phyloP scores from a whole-genome alignment of 495 filamentous ascomycete species.

The Pyronema domesticum region DNA sequence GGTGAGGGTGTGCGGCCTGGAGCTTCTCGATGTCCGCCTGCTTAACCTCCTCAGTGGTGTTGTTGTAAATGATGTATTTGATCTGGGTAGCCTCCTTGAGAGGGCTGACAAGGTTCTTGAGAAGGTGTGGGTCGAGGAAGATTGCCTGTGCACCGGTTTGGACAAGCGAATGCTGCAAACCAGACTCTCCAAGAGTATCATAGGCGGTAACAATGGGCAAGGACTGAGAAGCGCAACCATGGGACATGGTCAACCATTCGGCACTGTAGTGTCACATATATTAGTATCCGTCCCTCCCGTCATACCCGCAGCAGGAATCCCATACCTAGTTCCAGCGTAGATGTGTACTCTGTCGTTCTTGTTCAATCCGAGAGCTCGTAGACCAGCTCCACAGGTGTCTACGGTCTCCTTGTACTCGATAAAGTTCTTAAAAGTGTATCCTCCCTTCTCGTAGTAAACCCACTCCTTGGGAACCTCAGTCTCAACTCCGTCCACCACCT shows the following conservation, averaged over 20 bases:
- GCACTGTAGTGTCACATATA: conserved; percentile 30
- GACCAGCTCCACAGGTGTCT: conserved; percentile 54
- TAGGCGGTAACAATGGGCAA: conserved; percentile 93
- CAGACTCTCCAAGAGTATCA: conserved; percentile 89
- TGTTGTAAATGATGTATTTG: conserved; percentile 78
- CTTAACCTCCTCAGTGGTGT: conserved; percentile 43
- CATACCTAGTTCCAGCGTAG: conserved; percentile 67
- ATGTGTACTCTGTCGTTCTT: conserved; percentile 65
- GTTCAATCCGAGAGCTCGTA: conserved; percentile 61
- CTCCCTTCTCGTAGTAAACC: conserved; percentile 86
- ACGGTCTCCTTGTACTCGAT: conserved; percentile 67
- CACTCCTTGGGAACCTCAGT: conserved; percentile 85
- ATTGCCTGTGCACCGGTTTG: conserved; percentile 75
- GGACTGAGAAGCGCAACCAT: conserved; percentile 68
- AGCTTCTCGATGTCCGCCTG: conserved; percentile 64
- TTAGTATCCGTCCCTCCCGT: neutral
- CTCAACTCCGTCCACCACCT: conserved; percentile 79
- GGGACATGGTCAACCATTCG: conserved; percentile 64
- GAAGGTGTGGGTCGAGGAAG: conserved; percentile 73
- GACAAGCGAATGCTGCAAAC: conserved; percentile 73
- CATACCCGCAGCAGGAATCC: neutral
- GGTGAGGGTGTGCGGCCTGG: conserved; percentile 47
- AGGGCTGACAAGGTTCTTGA: conserved; percentile 63
- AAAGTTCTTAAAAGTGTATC: conserved; percentile 73
- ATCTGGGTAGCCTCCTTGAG: conserved; percentile 63